These are phyloP conservation scores for Xylariaceae sp. DNA, from an alignment of 2,329 filamentous ascomycete genomes.

Conservation along the genomic window DNA sequence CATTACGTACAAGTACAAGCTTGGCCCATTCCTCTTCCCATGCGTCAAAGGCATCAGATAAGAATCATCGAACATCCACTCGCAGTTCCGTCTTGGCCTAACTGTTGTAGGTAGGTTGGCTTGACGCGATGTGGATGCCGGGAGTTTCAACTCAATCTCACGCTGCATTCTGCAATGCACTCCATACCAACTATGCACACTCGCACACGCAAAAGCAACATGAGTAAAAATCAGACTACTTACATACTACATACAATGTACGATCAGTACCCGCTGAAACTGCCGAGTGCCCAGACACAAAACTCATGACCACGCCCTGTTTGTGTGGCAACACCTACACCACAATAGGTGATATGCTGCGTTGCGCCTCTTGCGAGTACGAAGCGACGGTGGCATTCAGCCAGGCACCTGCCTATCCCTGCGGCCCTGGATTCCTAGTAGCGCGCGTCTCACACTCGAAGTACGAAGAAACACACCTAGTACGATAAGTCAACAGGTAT, in stretches of 20 bases:
- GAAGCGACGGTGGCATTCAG: conserved; percentile 9
- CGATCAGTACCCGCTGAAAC: background rate
- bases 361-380: background rate
- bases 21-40: conserved; percentile 10
- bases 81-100: background rate
- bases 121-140: background rate
- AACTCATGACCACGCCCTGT: background rate
- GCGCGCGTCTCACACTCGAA: background rate
- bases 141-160: background rate
- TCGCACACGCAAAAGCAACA: background rate
- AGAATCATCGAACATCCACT: background rate
- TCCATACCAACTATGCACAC: background rate
- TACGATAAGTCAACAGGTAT: background rate
- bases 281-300: conserved; percentile 12
- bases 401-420: conserved; percentile 6
- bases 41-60: background rate
- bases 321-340: background rate
- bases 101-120: background rate
- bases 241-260: no score
- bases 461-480: no score
- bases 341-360: no score
- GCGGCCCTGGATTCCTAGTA: background rate
- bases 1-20: background rate
- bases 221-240: background rate
- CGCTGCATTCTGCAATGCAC: background rate